Percentiles rank a stretch among this genome's conserved stretches.
These are phyloP conservation scores for Physaria fendleri DNA, from an alignment of 345 rosid genomes.

Conservation along the genomic window DNA sequence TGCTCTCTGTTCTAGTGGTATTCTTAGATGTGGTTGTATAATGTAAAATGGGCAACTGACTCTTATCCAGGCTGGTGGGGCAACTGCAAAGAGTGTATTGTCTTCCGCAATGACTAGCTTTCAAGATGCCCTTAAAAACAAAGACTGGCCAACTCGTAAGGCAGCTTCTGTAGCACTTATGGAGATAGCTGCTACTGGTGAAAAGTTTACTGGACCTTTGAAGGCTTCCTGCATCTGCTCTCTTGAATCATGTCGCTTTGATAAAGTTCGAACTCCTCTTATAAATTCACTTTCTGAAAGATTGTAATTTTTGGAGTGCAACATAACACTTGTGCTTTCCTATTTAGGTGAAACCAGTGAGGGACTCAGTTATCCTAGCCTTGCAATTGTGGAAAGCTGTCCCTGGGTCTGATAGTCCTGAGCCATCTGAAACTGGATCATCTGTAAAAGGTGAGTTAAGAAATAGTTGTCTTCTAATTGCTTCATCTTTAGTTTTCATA, in stretches of 20 bases:
- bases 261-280: constrained; percentile 48
- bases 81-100: constrained; percentile 47
- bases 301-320: neutral
- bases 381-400: constrained; percentile 76
- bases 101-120: constrained; percentile 63
- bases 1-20: neutral
- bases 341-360: constrained; percentile 85
- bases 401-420: constrained; percentile 56
- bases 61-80: constrained; percentile 81
- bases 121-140: constrained; percentile 66
- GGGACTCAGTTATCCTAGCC: constrained; percentile 70
- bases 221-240: constrained; percentile 62
- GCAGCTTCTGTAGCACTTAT: constrained; percentile 79
- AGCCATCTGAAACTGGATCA: constrained; percentile 73
- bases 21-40: neutral
- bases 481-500: neutral
- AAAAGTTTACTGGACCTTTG: constrained; percentile 55
- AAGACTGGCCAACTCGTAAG: constrained; percentile 89
- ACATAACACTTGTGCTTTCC: constrained; percentile 15
- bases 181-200: constrained; percentile 69
- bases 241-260: constrained; percentile 93
- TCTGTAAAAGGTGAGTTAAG: constrained; percentile 53
- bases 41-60: neutral
- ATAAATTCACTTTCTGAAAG: neutral
- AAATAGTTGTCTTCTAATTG: neutral